These are phyloP conservation scores for Alloascoidea africana DNA, from an alignment of 805 yeast species.

Conservation along the genomic window DNA sequence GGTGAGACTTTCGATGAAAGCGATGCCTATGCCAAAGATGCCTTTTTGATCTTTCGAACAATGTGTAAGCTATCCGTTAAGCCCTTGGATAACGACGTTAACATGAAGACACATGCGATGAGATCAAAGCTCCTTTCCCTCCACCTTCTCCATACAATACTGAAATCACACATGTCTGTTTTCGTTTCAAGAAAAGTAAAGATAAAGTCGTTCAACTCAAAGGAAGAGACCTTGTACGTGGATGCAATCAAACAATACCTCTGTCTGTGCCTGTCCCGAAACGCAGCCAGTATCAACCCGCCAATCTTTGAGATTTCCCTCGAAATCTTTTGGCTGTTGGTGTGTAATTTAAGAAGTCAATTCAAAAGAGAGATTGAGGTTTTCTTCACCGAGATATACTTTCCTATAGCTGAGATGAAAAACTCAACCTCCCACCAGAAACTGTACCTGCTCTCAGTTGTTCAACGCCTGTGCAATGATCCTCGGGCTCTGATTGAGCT, in stretches of 20 bases:
- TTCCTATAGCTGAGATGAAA: conserved; percentile 86
- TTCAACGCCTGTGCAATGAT: conserved; percentile 72
- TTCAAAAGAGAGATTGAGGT: conserved; percentile 92
- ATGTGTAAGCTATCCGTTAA: conserved; percentile 89
- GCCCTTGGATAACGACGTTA: conserved; percentile 62
- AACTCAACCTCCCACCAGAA: conserved; percentile 89
- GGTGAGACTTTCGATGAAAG: conserved; percentile 32
- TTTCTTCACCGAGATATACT: conserved; percentile 80
- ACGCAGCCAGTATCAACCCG: conserved; percentile 83
- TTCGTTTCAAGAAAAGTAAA: conserved; percentile 47
- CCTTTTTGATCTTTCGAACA: conserved; percentile 83
- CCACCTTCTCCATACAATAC: conserved; percentile 74
- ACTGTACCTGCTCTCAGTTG: conserved; percentile 66
- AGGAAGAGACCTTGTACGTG: conserved; percentile 45
- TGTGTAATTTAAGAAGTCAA: conserved; percentile 70
- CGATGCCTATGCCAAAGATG: conserved; percentile 72
- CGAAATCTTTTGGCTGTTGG: conserved; percentile 85
- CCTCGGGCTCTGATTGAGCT: conserved; percentile 86
- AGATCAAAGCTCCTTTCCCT: conserved; percentile 82
- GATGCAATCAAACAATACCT: conserved; percentile 76
- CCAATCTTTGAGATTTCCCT: conserved; percentile 86
- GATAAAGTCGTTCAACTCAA: conserved; percentile 28
- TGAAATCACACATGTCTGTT: conserved; percentile 73
- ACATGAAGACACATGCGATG: conserved; percentile 83
- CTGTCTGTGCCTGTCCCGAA: conserved; percentile 70